Evolutionary conservation across 352 stramenopile genomes (phyloP).

Genomic region (Phytophthora pistaciae): DNA sequence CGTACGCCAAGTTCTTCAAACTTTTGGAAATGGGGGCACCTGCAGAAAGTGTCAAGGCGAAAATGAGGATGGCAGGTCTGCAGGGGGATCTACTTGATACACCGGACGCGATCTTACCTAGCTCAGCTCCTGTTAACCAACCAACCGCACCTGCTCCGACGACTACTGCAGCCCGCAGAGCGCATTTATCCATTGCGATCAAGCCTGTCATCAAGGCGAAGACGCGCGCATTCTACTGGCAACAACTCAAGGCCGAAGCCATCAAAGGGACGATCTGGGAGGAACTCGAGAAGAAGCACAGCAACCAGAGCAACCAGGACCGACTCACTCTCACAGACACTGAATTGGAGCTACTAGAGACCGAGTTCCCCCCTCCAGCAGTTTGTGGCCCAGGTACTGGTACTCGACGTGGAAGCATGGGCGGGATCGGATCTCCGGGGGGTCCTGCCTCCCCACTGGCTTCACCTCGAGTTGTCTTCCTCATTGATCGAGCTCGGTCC

Average conservation of each 20-base stretch:
- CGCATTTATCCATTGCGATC: conserved; percentile 68
- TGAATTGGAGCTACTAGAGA: conserved; percentile 62
- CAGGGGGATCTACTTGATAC: conserved; percentile 67
- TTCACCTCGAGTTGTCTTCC: conserved; percentile 74
- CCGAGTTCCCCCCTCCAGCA: conserved; percentile 70
- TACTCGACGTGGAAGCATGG: conserved; percentile 50
- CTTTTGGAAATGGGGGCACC: conserved; percentile 69
- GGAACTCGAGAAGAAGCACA: conserved; percentile 70
- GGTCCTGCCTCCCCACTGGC: conserved; percentile 53
- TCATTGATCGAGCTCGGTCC: conserved; percentile 75
- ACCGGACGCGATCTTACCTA: conserved; percentile 52
- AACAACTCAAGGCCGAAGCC: conserved; percentile 65
- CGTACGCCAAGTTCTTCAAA: conserved; percentile 83
- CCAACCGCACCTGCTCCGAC: conserved; percentile 16
- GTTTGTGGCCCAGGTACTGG: conserved; percentile 48
- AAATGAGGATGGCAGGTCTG: conserved; percentile 74
- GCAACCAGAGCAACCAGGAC: conserved; percentile 61
- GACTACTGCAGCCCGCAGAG: conserved; percentile 38
- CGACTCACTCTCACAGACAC: conserved; percentile 55
- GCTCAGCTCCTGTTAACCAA: conserved; percentile 11
- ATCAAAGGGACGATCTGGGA: conserved; percentile 85
- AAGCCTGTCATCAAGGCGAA: conserved; percentile 68
- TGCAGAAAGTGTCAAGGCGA: conserved; percentile 67
- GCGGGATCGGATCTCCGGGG: conserved; percentile 44
- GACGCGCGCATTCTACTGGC: conserved; percentile 81